phyloP scores from a whole-genome alignment of 2,329 filamentous ascomycete genomes.

The Aspergillus phoenicis region DNA sequence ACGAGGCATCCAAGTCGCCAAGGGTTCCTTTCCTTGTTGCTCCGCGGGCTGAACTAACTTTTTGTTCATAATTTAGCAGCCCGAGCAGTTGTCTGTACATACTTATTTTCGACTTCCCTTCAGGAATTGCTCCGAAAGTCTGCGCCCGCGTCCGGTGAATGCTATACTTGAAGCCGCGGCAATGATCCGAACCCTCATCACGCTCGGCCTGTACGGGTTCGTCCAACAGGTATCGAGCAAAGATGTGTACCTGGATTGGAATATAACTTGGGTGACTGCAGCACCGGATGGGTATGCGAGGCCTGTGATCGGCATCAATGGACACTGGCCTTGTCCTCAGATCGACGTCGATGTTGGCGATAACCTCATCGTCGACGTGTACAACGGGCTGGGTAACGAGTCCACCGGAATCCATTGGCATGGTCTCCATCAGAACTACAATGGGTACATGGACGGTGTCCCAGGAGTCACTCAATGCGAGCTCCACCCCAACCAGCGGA shows the following conservation, averaged over 20 bases:
- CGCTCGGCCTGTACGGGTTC: constrained; percentile 2
- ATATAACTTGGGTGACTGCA: constrained; percentile 5
- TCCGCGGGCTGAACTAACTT: background rate
- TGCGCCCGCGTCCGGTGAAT: background rate
- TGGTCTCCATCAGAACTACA: constrained; percentile 69
- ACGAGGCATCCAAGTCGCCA: background rate
- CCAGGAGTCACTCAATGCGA: constrained; percentile 67
- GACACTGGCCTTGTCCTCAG: constrained; percentile 58
- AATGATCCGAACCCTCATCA: constrained; percentile 4
- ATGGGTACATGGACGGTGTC: constrained; percentile 71
- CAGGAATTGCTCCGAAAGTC: background rate
- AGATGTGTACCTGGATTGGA: constrained; percentile 44
- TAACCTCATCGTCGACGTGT: constrained; percentile 42
- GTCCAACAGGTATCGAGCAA: constrained; percentile 13
- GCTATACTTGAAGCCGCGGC: constrained; percentile 1
- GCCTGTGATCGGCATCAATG: constrained; percentile 2
- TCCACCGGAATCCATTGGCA: constrained; percentile 61
- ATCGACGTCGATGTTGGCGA: constrained; percentile 44
- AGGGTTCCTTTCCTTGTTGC: background rate
- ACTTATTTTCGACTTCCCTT: background rate
- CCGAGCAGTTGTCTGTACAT: background rate
- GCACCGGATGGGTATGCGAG: constrained; percentile 3
- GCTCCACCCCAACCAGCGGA: constrained; percentile 64
- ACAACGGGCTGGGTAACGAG: constrained; percentile 43
- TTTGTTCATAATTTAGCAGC: background rate